These are phyloP conservation scores for Hirschfeldia incana DNA, from an alignment of 345 rosid species.

Conservation along the genomic window DNA sequence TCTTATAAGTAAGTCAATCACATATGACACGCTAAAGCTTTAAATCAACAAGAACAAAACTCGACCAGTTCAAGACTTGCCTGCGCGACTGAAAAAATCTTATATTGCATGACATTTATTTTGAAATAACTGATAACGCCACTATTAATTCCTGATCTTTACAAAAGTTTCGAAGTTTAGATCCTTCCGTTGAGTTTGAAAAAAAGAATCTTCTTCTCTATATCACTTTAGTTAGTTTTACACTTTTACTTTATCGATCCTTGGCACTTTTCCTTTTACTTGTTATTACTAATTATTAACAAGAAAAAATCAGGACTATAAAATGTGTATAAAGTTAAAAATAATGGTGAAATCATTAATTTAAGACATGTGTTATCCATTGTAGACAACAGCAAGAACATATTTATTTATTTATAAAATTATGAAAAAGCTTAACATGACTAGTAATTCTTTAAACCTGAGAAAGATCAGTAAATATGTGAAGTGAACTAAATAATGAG, in stretches of 20 bases:
- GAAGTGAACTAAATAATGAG: neutral
- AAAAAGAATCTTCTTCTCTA: constrained; percentile 15
- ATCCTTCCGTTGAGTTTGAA: constrained; percentile 9
- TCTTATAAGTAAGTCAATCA: neutral
- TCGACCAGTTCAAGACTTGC: neutral
- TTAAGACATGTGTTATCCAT: neutral
- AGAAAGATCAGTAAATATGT: neutral
- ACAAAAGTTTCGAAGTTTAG: constrained; percentile 13
- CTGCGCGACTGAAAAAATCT: neutral
- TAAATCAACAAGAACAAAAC: neutral
- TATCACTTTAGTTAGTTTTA: constrained; percentile 25
- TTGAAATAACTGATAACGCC: constrained; percentile 35
- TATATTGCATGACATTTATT: constrained; percentile 33
- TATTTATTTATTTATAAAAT: neutral
- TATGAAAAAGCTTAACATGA: neutral
- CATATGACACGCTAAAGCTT: neutral
- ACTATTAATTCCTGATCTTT: constrained; percentile 18
- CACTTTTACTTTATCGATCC: constrained; percentile 15
- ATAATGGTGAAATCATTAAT: neutral
- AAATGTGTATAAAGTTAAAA: neutral
- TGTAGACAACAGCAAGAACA: neutral
- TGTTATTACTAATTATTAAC: constrained; percentile 3
- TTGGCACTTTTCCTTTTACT: constrained; percentile 21
- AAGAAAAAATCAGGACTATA: neutral
- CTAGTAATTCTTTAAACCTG: neutral